phyloP scores from a whole-genome alignment of 495 filamentous ascomycete species.

The Penicillium daleae region DNA sequence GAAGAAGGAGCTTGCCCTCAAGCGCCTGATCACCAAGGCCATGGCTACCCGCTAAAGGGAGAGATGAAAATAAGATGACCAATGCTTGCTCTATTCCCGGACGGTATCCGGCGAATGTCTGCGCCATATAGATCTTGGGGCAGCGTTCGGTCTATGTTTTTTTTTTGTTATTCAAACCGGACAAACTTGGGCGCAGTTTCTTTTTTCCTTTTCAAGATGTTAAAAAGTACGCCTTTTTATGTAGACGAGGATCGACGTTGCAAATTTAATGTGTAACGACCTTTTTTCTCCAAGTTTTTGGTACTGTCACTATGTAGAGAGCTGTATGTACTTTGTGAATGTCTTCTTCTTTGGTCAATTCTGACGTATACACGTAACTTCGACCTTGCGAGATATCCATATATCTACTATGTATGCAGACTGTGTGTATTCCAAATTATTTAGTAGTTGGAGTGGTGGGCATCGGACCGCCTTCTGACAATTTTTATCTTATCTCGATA shows the following conservation, averaged over 20 bases:
- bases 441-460: too few species aligned
- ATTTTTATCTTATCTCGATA: constrained; percentile 6
- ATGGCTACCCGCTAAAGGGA: constrained; percentile 79
- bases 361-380: neutral
- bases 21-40: constrained; percentile 97
- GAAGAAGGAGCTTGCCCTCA: constrained; percentile 99
- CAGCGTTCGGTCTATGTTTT: constrained; percentile 33
- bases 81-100: constrained; percentile 24
- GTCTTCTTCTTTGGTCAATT: too few species aligned
- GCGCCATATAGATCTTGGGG: constrained; percentile 31
- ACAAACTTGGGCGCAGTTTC: constrained; percentile 34
- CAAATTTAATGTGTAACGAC: constrained; percentile 48
- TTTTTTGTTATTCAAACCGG: constrained; percentile 30
- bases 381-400: neutral
- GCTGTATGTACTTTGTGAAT: too few species aligned
- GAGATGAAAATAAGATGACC: constrained; percentile 32
- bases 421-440: too few species aligned
- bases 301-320: neutral
- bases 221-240: constrained; percentile 44
- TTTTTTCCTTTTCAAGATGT: constrained; percentile 22
- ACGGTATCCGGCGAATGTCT: constrained; percentile 22
- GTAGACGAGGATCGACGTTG: constrained; percentile 42
- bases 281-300: constrained; percentile 11
- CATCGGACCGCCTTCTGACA: neutral
- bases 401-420: too few species aligned